Evolutionary conservation across 2,329 filamentous ascomycete species (phyloP).

Genomic region (Penicillium nordicum): DNA sequence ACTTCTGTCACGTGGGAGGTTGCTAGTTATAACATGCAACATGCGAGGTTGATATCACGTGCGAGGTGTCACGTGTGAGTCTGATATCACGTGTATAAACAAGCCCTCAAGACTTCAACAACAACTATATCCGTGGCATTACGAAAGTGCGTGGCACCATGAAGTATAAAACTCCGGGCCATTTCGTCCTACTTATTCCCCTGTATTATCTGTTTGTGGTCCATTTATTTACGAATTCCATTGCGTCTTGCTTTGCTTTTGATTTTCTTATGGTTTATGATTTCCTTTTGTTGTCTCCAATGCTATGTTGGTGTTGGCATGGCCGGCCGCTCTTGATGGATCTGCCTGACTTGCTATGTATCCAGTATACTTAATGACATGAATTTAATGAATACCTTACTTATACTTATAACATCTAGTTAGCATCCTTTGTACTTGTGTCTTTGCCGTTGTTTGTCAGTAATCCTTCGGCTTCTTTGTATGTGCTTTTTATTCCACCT

Average conservation of each 20-base stretch:
- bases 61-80: too few species aligned
- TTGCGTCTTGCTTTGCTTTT: conserved; percentile 8
- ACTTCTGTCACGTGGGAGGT: too few species aligned
- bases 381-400: conserved; percentile 12
- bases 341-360: conserved; percentile 4
- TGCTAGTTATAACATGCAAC: too few species aligned
- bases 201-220: conserved; percentile 31
- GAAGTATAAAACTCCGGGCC: background rate
- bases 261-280: conserved; percentile 16
- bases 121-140: background rate
- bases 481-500: background rate
- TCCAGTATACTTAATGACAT: conserved; percentile 16
- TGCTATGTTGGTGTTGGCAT: conserved; percentile 13
- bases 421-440: background rate
- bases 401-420: background rate
- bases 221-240: conserved; percentile 23
- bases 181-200: conserved; percentile 25
- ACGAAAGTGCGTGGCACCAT: background rate
- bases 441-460: background rate
- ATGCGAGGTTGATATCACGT: too few species aligned
- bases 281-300: conserved; percentile 24
- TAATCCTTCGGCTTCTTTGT: background rate
- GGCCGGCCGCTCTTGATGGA: conserved; percentile 5
- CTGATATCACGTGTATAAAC: too few species aligned
- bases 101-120: background rate